Base-by-base conservation (phyloP, 371 early-diverging fungal species). In the Vavraia culicis region DNA sequence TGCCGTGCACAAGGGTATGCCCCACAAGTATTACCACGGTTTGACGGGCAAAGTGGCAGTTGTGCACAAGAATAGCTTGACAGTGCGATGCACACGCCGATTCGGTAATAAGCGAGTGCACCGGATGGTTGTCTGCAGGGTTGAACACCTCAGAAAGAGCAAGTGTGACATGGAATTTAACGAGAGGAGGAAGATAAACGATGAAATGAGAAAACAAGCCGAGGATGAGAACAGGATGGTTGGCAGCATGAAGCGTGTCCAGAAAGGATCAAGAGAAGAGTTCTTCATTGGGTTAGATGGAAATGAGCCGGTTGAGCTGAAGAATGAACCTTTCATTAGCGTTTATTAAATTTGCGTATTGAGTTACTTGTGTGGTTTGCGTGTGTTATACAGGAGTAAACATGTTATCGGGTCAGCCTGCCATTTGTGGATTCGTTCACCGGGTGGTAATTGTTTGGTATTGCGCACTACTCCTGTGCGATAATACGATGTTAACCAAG, bases 1-100 rank as follows among this genome's bases (percentile, higher is more conserved):
- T 57, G 84, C 91, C 59, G 75, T 91, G 68, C 91, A 94, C 73
- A 90, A 89, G 82, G 95, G 98, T 73, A 88, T 96, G 90, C 98
- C 98, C 66, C 91, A 94, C 86, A 93, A 90, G 78, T 90, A 80
- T 82, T 96, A 89, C 80, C 91, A 93, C 74, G 94, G 91, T 76
- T 79, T 76, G 20, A 61, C 65, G n/a, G 61, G 63, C 34, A 58
- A 43, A 31, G 52, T 64, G 5, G 58, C 55, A 42, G 51, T 52
- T 31, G 65, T 62, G n/a, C 59, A 63, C 52, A 48, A 50, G 19
- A 61, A 53, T 40, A 75, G 94, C 51, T 85, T 94, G 51, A 91
- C 90, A 75, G 78, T 96, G 65, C 86, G 89, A 66, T 72, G 89
- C 75, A 77, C 91, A 82, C 93, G 90, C 83, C 75, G 75, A 58